phyloP scores from a whole-genome alignment of 148 eudicot genomes.

The Rhododendron williamsianum region DNA sequence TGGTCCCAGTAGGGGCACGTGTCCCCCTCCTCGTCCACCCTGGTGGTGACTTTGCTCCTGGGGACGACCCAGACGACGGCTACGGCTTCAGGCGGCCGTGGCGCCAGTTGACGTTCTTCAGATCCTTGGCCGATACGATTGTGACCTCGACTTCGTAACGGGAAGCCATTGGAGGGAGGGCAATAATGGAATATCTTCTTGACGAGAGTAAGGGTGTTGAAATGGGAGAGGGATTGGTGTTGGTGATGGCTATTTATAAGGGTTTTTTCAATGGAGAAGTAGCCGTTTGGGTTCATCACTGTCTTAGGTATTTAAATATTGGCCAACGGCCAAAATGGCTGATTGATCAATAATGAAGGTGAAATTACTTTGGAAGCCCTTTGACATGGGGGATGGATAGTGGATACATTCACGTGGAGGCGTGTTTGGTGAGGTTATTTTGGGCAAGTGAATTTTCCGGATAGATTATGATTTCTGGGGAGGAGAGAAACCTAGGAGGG shows the following conservation, averaged over 20 bases:
- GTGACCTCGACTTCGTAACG: conserved; percentile 58
- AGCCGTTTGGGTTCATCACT: not conserved
- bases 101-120: conserved; percentile 89
- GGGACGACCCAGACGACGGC: conserved; percentile 78
- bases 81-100: conserved; percentile 66
- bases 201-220: not conserved
- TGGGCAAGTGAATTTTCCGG: not conserved
- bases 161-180: conserved; percentile 33
- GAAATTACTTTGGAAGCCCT: not conserved
- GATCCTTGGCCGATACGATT: conserved; percentile 58
- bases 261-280: not conserved
- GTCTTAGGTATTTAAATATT: no score
- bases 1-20: conserved; percentile 62
- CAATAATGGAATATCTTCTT: no score
- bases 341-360: not conserved
- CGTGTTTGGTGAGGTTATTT: not conserved
- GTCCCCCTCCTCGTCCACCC: conserved; percentile 66
- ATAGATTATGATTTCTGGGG: not conserved
- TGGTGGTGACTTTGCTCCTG: conserved; percentile 40
- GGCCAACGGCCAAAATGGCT: no score
- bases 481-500: not conserved
- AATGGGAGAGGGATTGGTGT: not conserved
- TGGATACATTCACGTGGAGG: not conserved
- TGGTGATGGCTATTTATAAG: not conserved
- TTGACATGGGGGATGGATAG: not conserved